Evolutionary conservation across 768 basidiomycete genomes (phyloP), one percentile per base, ranked within the genome.

Genomic region (Astraeus odoratus): DNA sequence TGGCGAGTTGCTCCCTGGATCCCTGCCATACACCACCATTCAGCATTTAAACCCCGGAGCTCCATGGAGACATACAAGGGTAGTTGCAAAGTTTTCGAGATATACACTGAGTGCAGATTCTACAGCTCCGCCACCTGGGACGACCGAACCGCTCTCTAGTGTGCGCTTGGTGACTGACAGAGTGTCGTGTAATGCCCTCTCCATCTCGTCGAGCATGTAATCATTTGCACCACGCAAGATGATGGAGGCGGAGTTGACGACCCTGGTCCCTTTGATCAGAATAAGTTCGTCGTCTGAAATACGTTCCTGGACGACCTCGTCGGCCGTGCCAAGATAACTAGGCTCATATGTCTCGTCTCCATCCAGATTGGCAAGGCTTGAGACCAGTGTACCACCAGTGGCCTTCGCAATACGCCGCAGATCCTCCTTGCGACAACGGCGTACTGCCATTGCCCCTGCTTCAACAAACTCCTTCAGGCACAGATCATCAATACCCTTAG

Each of bases 161-260:
- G 96, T 98, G 47, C 95, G 80, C 72, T 99, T 99, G 71, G 97
- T 91, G 56, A 96, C 78, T 23, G 89, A 95, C 51, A 98, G 66
- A 2, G 89, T 87, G 63, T 99, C 96, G 61, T 99, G 95, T 55
- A 98, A 65, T 0, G 91, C 86, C 39, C 96, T 75, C 69, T 99
- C 96, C 96, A 98, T 99, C 74, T 99, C 96, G 63, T 99, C 96
- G 55, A 98, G 70, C 88, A 97, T 93, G 65, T 95, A 97, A 66
- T 99, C 96, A 65, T 98, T 99, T 23, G 96, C 96, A 36, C 96
- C 96, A 44, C 96, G 80, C 47, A 99, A 73, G 47, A 99, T 80
- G 57, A 99, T 87, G 16, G 93, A 96, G 12, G 86, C 75, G 19
- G 92, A 94, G 70, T 70, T 93, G 60, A 98, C 94, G 33, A 92